Evolutionary conservation across 495 filamentous ascomycete genomes (phyloP).

Genomic region (Aspergillus hancockii): DNA sequence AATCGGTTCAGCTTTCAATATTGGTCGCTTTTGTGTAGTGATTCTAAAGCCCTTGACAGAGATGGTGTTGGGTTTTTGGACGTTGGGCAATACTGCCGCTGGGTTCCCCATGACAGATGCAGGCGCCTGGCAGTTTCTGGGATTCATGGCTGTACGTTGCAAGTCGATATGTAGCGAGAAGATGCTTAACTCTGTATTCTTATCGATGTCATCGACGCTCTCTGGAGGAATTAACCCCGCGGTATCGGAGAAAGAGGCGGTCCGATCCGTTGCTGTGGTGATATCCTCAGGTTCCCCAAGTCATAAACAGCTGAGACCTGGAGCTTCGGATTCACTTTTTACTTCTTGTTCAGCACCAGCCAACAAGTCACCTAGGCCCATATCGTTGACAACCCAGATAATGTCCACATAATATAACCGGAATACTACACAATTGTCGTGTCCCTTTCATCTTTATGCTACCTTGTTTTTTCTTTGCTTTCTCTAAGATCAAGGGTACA

Average conservation of each 20-base stretch:
- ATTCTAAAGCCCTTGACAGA: conserved; percentile 67
- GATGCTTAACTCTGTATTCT: background rate
- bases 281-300: conserved; percentile 20
- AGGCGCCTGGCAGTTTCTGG: conserved; percentile 5
- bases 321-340: conserved; percentile 18
- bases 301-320: conserved; percentile 35
- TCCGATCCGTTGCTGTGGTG: conserved; percentile 44
- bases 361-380: conserved; percentile 13
- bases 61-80: conserved; percentile 37
- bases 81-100: conserved; percentile 28
- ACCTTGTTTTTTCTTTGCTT: background rate
- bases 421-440: background rate
- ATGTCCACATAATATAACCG: background rate
- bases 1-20: conserved; percentile 87
- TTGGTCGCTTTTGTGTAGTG: conserved; percentile 81
- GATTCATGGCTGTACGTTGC: conserved; percentile 14
- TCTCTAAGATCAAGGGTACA: background rate
- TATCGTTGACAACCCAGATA: background rate
- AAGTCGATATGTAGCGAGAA: background rate
- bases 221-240: conserved; percentile 31
- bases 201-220: background rate
- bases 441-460: background rate
- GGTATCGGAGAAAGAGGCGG: conserved; percentile 42
- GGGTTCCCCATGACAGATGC: conserved; percentile 9
- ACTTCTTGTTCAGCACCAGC: conserved; percentile 19